Conservation (phyloP, 2,329 filamentous ascomycete genomes). For the Myriosclerotinia curreyana region DNA sequence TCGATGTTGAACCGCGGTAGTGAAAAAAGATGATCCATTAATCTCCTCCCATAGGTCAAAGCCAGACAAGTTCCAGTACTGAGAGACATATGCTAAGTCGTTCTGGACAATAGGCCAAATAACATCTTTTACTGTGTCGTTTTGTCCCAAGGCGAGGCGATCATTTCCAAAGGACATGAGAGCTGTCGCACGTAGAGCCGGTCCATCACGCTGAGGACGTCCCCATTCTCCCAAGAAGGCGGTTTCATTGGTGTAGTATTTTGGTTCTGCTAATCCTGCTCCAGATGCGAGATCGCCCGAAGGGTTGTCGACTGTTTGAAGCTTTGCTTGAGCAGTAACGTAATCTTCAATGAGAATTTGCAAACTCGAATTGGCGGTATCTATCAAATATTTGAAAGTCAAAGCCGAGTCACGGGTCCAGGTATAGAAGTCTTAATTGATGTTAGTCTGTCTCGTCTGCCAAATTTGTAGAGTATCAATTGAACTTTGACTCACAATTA, state of each 20-base stretch:
- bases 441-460: conserved; percentile 21
- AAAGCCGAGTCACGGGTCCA: conserved; percentile 76
- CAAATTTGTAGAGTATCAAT: no score
- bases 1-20: conserved; percentile 60
- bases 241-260: conserved; percentile 63
- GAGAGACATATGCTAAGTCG: conserved; percentile 69
- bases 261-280: conserved; percentile 65
- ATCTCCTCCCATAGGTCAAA: conserved; percentile 86
- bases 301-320: conserved; percentile 58
- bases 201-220: conserved; percentile 75
- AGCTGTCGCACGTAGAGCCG: conserved; percentile 72
- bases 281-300: conserved; percentile 42
- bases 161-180: conserved; percentile 70
- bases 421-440: conserved; percentile 67
- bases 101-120: conserved; percentile 73
- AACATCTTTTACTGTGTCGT: conserved; percentile 46
- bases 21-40: conserved; percentile 75
- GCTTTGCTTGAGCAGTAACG: conserved; percentile 59
- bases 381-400: conserved; percentile 65
- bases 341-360: conserved; percentile 61
- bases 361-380: conserved; percentile 55
- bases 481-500: conserved; percentile 46
- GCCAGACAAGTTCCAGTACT: conserved; percentile 63
- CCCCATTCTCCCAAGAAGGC: conserved; percentile 58
- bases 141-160: conserved; percentile 60